Evolutionary conservation across 495 filamentous ascomycete species (phyloP).

Genomic region (Penicillium ochrochloron): DNA sequence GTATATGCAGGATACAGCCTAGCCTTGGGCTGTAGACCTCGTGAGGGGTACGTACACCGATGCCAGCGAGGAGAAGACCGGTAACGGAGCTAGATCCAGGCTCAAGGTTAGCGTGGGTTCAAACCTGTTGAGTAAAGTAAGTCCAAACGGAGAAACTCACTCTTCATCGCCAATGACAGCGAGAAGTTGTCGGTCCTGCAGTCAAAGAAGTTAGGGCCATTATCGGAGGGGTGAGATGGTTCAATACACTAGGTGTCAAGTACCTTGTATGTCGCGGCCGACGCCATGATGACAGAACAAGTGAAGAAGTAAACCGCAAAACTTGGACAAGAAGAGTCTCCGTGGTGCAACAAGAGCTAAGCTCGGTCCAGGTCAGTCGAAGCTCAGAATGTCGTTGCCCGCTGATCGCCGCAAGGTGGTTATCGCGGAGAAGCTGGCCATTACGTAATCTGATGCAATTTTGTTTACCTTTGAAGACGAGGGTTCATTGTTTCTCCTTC

Average conservation of each 20-base stretch:
- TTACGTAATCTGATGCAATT: slow-evolving; percentile 38
- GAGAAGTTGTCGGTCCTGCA: slow-evolving; percentile 87
- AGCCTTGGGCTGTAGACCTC: not conserved
- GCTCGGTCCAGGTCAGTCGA: slow-evolving; percentile 5
- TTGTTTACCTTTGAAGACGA: slow-evolving; percentile 26
- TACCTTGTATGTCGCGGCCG: slow-evolving; percentile 49
- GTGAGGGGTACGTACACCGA: slow-evolving; percentile 70
- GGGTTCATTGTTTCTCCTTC: slow-evolving; percentile 11
- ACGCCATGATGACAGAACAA: slow-evolving; percentile 39
- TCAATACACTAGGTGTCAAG: slow-evolving; percentile 15
- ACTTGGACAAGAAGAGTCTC: not conserved
- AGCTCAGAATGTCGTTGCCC: slow-evolving; percentile 12
- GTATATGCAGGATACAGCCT: not conserved
- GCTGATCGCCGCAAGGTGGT: slow-evolving; percentile 25
- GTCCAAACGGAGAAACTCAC: slow-evolving; percentile 46
- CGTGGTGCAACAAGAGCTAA: slow-evolving; percentile 3
- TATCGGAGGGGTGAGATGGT: slow-evolving; percentile 24
- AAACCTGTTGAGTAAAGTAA: not conserved
- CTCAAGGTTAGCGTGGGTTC: slow-evolving; percentile 2
- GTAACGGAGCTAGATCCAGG: slow-evolving; percentile 81
- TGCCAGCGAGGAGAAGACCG: slow-evolving; percentile 88
- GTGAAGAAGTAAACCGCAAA: not conserved
- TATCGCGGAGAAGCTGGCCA: slow-evolving; percentile 30
- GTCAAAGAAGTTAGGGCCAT: slow-evolving; percentile 24
- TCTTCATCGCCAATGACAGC: slow-evolving; percentile 97